phyloP scores from a whole-genome alignment of 192 early-diverging fungal species.

The Gamsiella multidivaricata region DNA sequence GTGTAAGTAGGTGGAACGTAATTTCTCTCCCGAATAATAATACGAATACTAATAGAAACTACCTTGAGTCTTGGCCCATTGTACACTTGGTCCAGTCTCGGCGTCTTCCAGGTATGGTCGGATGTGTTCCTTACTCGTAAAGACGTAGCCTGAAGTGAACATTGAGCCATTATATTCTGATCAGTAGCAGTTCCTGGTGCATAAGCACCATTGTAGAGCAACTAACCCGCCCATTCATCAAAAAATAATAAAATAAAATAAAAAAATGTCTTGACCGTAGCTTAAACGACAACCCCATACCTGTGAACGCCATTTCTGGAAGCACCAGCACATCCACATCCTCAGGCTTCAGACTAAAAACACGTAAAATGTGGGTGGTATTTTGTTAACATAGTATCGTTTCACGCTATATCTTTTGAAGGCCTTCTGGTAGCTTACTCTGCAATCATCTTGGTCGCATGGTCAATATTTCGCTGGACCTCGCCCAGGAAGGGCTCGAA shows the following conservation, averaged over 20 bases:
- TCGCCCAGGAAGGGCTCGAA: slow-evolving; percentile 22
- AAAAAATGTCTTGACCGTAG: not conserved
- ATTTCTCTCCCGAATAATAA: not conserved
- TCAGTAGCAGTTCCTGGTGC: too few species aligned
- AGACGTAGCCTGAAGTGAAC: slow-evolving; percentile 69
- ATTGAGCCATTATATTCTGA: too few species aligned
- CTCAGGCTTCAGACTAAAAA: slow-evolving; percentile 56
- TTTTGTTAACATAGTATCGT: not conserved
- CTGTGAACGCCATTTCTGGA: slow-evolving; percentile 84
- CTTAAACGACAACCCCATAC: slow-evolving; percentile 41
- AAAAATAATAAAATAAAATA: not conserved
- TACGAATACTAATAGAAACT: not conserved
- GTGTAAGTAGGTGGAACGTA: not conserved
- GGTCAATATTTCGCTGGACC: slow-evolving; percentile 38
- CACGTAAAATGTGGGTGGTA: too few species aligned
- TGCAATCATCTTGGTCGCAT: slow-evolving; percentile 38
- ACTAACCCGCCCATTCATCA: too few species aligned
- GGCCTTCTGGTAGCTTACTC: slow-evolving; percentile 6
- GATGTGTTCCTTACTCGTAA: slow-evolving; percentile 67
- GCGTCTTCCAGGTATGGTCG: slow-evolving; percentile 67
- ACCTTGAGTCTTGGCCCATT: slow-evolving; percentile 76
- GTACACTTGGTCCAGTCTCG: slow-evolving; percentile 61
- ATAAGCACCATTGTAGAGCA: too few species aligned
- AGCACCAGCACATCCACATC: slow-evolving; percentile 77
- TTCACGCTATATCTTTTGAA: not conserved